Evolutionary conservation across 148 eudicot species (phyloP), one percentile per base, ranked within the genome.

Genomic region (Nepenthes mirabilis): DNA sequence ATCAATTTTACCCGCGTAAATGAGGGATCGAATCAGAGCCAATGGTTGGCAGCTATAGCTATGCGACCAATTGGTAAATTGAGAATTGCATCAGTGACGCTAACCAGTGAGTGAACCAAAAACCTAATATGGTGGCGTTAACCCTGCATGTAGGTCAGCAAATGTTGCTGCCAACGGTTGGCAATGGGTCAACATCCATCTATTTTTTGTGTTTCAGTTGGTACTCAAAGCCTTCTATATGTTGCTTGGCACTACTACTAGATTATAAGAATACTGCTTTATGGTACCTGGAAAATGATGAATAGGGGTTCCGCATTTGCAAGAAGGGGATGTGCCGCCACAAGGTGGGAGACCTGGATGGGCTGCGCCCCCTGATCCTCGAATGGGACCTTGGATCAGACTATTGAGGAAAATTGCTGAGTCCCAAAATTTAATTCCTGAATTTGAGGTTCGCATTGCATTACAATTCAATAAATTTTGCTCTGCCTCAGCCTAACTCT

Each of bases 331-430:
- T 59, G 84, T 78, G 40, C 73, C 82, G 14, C 97, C 88, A 43
- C 95, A 86, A 68, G 97, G 97, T 11, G 97, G 97, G 59, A 87
- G 61, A 66, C 86, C 95, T 32, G 94, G 97, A 10, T 90, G 97
- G 97, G 97, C 86, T 32, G 90, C 95, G 4, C 81, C 82, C 14
- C 95, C 97, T 1, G 78, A 82, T 72, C 97, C 97, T 54, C 70
- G 95, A 57, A 83, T 90, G 66, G 90, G 78, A 13, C 78, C 84
- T 6, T 86, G 95, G 97, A 78, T 90, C 34, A 70, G 79, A 47
- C 85, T 76, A 51, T 72, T 90, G 77, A 82, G 74, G 72, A 80
- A 79, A 65, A 69, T 90, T 34, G 95, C 97, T 6, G 66, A 78
- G 36, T 72, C 95, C 3, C 81, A 49, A 62, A 81, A 79, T 57